Percentiles rank a stretch among this genome's conserved stretches.
These are phyloP conservation scores for Termitomyces sp. DNA, from an alignment of 768 basidiomycete genomes.

Conservation along the genomic window DNA sequence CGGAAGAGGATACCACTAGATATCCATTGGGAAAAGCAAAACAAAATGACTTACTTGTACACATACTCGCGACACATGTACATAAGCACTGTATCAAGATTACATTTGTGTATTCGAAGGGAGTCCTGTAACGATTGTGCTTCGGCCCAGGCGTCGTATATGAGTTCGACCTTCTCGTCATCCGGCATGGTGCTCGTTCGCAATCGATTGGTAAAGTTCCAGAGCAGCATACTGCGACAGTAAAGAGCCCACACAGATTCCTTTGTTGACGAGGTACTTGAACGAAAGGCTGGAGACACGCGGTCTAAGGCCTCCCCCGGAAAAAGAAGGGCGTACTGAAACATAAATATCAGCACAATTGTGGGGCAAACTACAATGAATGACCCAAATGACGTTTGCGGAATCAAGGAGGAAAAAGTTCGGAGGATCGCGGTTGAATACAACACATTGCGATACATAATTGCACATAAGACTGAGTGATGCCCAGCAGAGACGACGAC, in stretches of 20 bases:
- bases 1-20: too few species aligned
- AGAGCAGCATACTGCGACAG: slow-evolving; percentile 78
- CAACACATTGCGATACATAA: slow-evolving; percentile 66
- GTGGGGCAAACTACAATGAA: slow-evolving; percentile 1
- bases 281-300: slow-evolving; percentile 32
- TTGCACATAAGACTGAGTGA: slow-evolving; percentile 65
- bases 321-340: slow-evolving; percentile 62
- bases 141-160: slow-evolving; percentile 64
- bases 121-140: slow-evolving; percentile 63
- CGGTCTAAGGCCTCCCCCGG: slow-evolving; percentile 69
- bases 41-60: slow-evolving; percentile 55
- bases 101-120: slow-evolving; percentile 65
- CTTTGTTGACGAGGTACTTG: slow-evolving; percentile 53
- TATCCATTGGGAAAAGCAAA: slow-evolving; percentile 7
- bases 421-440: slow-evolving; percentile 55
- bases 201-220: slow-evolving; percentile 65
- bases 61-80: slow-evolving; percentile 70
- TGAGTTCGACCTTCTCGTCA: slow-evolving; percentile 56
- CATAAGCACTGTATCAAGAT: slow-evolving; percentile 61
- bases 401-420: slow-evolving; percentile 61
- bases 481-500: slow-evolving; percentile 74
- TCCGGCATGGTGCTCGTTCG: slow-evolving; percentile 35
- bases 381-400: slow-evolving; percentile 49
- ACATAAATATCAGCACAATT: slow-evolving; percentile 9
- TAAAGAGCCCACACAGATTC: slow-evolving; percentile 82